phyloP scores from a whole-genome alignment of 208 protist genomes.

The Naegleria fowleri region DNA sequence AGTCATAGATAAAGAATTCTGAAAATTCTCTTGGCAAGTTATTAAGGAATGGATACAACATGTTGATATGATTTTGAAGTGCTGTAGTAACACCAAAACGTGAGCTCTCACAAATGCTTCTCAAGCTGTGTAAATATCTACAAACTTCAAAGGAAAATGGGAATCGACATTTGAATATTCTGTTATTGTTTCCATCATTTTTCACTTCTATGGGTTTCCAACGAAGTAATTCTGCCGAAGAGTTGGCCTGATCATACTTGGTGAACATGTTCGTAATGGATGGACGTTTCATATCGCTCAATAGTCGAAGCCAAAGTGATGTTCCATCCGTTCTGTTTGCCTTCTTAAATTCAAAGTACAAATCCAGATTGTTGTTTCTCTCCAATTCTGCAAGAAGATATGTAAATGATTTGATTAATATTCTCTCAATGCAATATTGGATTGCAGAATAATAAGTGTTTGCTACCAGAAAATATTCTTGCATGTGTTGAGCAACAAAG shows the following conservation, averaged over 20 bases:
- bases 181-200: slow-evolving; percentile 3
- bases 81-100: not conserved
- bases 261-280: not conserved
- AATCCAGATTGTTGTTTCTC: not conserved
- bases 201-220: not conserved
- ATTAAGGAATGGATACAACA: not conserved
- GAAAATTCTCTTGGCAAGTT: not conserved
- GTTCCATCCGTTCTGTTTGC: not conserved
- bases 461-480: not conserved
- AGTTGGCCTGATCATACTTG: not conserved
- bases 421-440: not conserved
- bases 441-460: not conserved
- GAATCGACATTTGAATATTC: not conserved
- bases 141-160: slow-evolving; percentile 1
- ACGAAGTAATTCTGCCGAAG: not conserved
- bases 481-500: not conserved
- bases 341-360: not conserved
- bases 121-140: not conserved
- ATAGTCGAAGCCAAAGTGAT: not conserved
- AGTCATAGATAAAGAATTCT: not conserved
- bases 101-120: slow-evolving; percentile 1
- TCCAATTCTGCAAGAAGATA: not conserved
- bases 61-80: not conserved
- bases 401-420: slow-evolving; percentile 13
- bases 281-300: not conserved